Base-by-base conservation (phyloP, 768 basidiomycete genomes). In the Neoboletus brunneissimus region DNA sequence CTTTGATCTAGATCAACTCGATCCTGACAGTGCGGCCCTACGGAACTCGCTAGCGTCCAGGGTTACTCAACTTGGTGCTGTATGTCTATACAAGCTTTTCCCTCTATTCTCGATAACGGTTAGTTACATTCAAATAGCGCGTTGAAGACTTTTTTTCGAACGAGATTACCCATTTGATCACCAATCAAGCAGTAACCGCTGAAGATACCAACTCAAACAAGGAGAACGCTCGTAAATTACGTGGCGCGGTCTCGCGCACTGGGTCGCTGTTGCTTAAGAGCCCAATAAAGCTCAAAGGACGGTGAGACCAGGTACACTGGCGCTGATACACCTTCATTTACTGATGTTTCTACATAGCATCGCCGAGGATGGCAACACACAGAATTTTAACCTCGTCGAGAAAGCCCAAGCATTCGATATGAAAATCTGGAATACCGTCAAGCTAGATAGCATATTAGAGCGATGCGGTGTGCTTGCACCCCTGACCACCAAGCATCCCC, bases 81-180 rank as follows among this genome's bases (percentile, higher is more conserved):
- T 98, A 72, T 64, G 91, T 82, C 44, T 16, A 41, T 40, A 35
- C 31, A 22, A 25, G 46, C 29, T n/a, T 31, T 48, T 37, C 50
- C 27, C 32, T 45, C 22, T 53, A 29, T 48, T 53, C 25, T 48
- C 12, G 22, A 50, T 31, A 47, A 41, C 34, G 34, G 57, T 56
- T 48, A 25, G 51, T 50, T 49, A 43, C n/a, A 16, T 41, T 48
- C 43, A 49, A 20, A 56, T 65, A 98, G 97, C 79, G 77, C 54
- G 82, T 93, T 54, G 92, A 96, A 48, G 82, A 86, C 58, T 97
- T 97, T 79, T 95, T 98, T 72, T 91, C 89, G 31, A 85, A 80
- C 47, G 80, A 84, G 47, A 84, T 96, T 25, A 94, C 94, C 0
- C 96, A 98, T 74, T 79, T 98, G 59, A 86, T 96, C 67, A 90